phyloP scores from a whole-genome alignment of 2,329 filamentous ascomycete species.

The Purpureocillium takamizusanense region DNA sequence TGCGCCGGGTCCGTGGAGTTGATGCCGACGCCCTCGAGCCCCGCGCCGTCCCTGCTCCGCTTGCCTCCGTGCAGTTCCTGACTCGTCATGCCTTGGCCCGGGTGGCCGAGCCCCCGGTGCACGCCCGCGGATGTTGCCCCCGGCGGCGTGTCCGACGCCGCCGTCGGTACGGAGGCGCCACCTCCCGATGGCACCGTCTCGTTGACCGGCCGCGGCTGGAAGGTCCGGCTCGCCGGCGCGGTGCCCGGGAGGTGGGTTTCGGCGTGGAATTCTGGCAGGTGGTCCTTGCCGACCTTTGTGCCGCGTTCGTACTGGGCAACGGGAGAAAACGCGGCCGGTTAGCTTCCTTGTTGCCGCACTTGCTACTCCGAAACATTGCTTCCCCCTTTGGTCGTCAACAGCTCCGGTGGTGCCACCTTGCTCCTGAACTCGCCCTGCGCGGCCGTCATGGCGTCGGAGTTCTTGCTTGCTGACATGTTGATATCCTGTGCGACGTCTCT shows the following conservation, averaged over 20 bases:
- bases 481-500: too few species aligned
- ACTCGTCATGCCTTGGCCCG: slow-evolving; percentile 30
- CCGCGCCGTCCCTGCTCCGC: slow-evolving; percentile 26
- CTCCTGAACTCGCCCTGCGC: slow-evolving; percentile 48
- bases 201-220: slow-evolving; percentile 23
- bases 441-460: slow-evolving; percentile 39
- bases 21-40: slow-evolving; percentile 29
- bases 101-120: slow-evolving; percentile 33
- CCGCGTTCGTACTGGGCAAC: slow-evolving; percentile 53
- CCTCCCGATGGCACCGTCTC: slow-evolving; percentile 13
- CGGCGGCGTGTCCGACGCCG: slow-evolving; percentile 26
- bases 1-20: slow-evolving; percentile 18
- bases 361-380: slow-evolving; percentile 15
- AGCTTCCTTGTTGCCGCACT: too few species aligned
- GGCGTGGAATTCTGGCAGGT: slow-evolving; percentile 52
- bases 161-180: slow-evolving; percentile 18
- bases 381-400: slow-evolving; percentile 45
- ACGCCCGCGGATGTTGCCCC: slow-evolving; percentile 37
- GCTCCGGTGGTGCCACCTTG: slow-evolving; percentile 37
- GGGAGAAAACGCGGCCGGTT: neutral
- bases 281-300: slow-evolving; percentile 49
- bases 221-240: slow-evolving; percentile 55
- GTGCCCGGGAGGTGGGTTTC: slow-evolving; percentile 31
- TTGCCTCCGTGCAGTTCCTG: slow-evolving; percentile 29
- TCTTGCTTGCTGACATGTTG: slow-evolving; percentile 29